Conservation (phyloP, 805 yeast genomes). For the Candida krabiensis region DNA sequence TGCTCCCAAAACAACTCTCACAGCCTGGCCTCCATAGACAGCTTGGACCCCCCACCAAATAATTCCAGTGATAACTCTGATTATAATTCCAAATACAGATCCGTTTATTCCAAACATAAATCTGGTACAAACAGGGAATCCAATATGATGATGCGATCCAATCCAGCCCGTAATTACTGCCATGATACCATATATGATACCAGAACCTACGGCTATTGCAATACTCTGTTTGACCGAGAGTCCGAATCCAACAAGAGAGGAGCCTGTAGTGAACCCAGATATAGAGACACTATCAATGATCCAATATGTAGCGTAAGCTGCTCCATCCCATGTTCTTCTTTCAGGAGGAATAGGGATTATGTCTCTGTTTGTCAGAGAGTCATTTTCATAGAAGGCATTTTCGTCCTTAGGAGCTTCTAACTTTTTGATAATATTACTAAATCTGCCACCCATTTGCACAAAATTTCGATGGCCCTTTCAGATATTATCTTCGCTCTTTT, state of each 20-base stretch:
- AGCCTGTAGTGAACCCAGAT: slow-evolving; percentile 40
- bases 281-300: slow-evolving; percentile 7
- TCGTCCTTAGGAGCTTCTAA: too few relatives aligned
- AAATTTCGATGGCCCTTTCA: too few relatives aligned
- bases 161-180: slow-evolving; percentile 47
- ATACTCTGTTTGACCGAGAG: slow-evolving; percentile 13
- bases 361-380: slow-evolving; percentile 32
- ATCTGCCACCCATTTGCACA: too few relatives aligned
- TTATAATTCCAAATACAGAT: slow-evolving; percentile 39
- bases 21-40: slow-evolving; percentile 46
- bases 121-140: slow-evolving; percentile 44
- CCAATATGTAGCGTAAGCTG: slow-evolving; percentile 41
- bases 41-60: slow-evolving; percentile 49
- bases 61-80: slow-evolving; percentile 42
- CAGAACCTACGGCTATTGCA: slow-evolving; percentile 40
- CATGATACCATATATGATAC: slow-evolving; percentile 39
- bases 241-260: slow-evolving; percentile 42
- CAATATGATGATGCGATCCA: slow-evolving; percentile 49
- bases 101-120: slow-evolving; percentile 47
- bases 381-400: too few relatives aligned
- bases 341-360: slow-evolving; percentile 41
- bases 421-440: too few relatives aligned
- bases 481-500: too few relatives aligned
- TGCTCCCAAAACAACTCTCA: slow-evolving; percentile 39
- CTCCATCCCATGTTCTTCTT: slow-evolving; percentile 45